Evolutionary conservation across 495 filamentous ascomycete genomes (phyloP).

Genomic region (Mytilinidion resinicola): DNA sequence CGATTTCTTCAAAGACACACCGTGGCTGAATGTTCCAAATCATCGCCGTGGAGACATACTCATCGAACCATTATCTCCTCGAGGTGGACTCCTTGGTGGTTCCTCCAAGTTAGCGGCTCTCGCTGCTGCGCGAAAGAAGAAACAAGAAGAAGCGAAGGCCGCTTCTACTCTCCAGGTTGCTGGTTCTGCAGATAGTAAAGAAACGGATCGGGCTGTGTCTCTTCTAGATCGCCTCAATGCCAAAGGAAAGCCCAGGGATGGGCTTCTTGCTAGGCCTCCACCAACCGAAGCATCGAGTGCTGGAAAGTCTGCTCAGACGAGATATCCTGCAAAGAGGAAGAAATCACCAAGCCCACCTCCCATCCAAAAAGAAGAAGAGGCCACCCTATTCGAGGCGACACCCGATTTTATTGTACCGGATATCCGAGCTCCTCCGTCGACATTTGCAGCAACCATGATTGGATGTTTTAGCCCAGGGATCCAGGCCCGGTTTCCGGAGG

Average conservation of each 20-base stretch:
- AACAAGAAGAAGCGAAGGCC: conserved; percentile 60
- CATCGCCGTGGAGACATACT: conserved; percentile 62
- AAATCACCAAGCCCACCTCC: conserved; percentile 21
- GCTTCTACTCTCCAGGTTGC: conserved; percentile 9
- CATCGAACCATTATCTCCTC: conserved; percentile 54
- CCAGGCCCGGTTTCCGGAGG: conserved; percentile 19
- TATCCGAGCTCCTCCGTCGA: conserved; percentile 35
- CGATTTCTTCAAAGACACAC: conserved; percentile 74
- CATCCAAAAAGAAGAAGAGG: conserved; percentile 17
- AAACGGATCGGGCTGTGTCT: conserved; percentile 22
- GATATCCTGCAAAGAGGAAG: conserved; percentile 20
- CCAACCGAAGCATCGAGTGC: not conserved
- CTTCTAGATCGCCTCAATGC: conserved; percentile 32
- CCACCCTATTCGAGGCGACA: conserved; percentile 2
- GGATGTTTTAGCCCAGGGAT: conserved; percentile 33
- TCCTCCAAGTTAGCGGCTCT: conserved; percentile 77
- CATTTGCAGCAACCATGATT: conserved; percentile 64
- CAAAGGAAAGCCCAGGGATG: conserved; percentile 7
- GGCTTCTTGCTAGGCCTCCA: not conserved
- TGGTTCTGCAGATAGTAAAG: conserved; percentile 11
- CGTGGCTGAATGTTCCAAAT: conserved; percentile 74
- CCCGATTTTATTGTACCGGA: conserved; percentile 14
- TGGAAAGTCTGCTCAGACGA: not conserved
- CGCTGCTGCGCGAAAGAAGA: conserved; percentile 81
- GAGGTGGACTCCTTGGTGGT: conserved; percentile 68